Evolutionary conservation across 306 rosid genomes (phyloP).

Genomic region (Sechiopsis laciniata): DNA sequence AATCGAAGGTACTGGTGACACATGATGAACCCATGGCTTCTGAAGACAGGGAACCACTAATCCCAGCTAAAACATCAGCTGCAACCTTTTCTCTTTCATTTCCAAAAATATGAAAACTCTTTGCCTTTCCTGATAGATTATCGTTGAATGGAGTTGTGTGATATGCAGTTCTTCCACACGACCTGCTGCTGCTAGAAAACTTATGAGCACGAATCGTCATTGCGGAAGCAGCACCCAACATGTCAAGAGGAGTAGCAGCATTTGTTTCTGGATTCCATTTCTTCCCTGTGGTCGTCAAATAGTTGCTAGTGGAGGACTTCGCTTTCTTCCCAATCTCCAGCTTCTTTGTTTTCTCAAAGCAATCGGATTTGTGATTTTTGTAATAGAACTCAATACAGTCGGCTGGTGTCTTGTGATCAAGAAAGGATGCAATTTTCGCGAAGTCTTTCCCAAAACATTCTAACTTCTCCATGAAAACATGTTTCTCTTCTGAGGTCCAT

Average conservation of each 20-base stretch:
- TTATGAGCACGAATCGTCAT: slow-evolving; percentile 53
- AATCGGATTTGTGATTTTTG: slow-evolving; percentile 81
- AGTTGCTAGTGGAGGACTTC: slow-evolving; percentile 45
- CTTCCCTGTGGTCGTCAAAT: slow-evolving; percentile 49
- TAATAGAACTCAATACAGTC: slow-evolving; percentile 94
- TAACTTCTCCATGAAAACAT: slow-evolving; percentile 60
- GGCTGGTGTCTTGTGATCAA: slow-evolving; percentile 88
- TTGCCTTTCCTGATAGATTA: slow-evolving; percentile 35
- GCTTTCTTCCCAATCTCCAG: slow-evolving; percentile 49
- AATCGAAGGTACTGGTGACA: slow-evolving; percentile 39
- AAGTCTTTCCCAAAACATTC: slow-evolving; percentile 71
- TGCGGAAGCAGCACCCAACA: slow-evolving; percentile 75
- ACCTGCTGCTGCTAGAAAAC: slow-evolving; percentile 38
- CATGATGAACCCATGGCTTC: slow-evolving; percentile 87
- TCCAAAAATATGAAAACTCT: slow-evolving; percentile 47
- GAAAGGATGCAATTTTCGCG: slow-evolving; percentile 66
- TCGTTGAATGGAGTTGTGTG: slow-evolving; percentile 36
- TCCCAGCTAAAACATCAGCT: slow-evolving; percentile 93
- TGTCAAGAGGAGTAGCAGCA: slow-evolving; percentile 63
- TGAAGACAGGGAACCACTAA: slow-evolving; percentile 70
- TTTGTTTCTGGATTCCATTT: slow-evolving; percentile 71
- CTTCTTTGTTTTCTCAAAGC: slow-evolving; percentile 53
- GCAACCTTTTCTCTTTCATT: slow-evolving; percentile 81
- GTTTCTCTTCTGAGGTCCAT: slow-evolving; percentile 70
- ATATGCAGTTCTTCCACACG: slow-evolving; percentile 38